These are phyloP conservation scores for Ophiostoma fasciatum DNA, from an alignment of 2,329 filamentous ascomycete species.

Conservation along the genomic window DNA sequence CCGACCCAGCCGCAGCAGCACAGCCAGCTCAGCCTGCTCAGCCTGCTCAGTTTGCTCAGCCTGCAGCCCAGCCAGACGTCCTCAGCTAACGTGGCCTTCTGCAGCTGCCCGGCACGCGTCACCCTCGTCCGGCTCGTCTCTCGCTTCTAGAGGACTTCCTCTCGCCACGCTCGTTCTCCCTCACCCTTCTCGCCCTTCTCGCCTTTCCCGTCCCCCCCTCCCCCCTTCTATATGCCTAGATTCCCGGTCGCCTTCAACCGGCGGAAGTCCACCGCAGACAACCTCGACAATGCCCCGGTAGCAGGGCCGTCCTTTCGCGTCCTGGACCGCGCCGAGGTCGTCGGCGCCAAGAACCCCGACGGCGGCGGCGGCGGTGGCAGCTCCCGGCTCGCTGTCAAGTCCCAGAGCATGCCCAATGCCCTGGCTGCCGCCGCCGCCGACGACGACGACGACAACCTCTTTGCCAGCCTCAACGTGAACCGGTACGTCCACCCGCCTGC, in stretches of 20 bases:
- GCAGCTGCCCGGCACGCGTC: too few relatives aligned
- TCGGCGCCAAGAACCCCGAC: slow-evolving; percentile 34
- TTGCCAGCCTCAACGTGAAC: slow-evolving; percentile 38
- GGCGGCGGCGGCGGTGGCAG: too few relatives aligned
- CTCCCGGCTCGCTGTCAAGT: slow-evolving; percentile 24
- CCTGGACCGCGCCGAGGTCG: slow-evolving; percentile 35
- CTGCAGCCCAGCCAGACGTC: too few relatives aligned
- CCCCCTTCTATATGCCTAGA: slow-evolving; percentile 41
- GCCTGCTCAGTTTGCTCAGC: too few relatives aligned
- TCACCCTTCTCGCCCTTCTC: background rate
- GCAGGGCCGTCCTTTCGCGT: slow-evolving; percentile 42
- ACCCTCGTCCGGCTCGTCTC: too few relatives aligned
- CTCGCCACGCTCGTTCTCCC: too few relatives aligned
- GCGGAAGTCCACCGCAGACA: slow-evolving; percentile 45
- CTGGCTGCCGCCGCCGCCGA: slow-evolving; percentile 22
- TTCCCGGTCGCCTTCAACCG: slow-evolving; percentile 43
- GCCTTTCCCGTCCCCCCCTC: background rate
- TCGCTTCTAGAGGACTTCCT: too few relatives aligned
- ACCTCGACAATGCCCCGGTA: slow-evolving; percentile 35
- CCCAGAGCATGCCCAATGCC: slow-evolving; percentile 23
- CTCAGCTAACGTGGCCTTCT: too few relatives aligned
- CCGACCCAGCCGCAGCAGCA: too few relatives aligned
- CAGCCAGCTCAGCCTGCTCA: too few relatives aligned
- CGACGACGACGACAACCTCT: slow-evolving; percentile 38
- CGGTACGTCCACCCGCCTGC: slow-evolving; percentile 26